Percentiles rank a stretch among this genome's conserved stretches.
phyloP scores from a whole-genome alignment of 2,329 filamentous ascomycete species.

The Stachybotrys chlorohalonatus region DNA sequence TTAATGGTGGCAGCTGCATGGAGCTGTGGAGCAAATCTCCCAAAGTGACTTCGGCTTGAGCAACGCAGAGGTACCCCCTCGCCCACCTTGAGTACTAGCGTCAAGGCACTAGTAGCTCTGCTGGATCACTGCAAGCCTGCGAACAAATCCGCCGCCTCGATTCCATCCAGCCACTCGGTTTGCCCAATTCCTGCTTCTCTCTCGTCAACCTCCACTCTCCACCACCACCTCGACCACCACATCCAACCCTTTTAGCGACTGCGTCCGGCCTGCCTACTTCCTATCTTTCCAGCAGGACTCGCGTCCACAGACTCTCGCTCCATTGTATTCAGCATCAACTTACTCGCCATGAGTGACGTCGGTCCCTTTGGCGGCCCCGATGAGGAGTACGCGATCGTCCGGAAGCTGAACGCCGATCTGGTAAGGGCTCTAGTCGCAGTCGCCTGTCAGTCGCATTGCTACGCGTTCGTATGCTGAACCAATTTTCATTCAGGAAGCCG shows the following conservation, averaged over 20 bases:
- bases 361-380: slow-evolving; percentile 62
- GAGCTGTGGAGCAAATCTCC: neutral
- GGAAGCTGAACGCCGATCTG: slow-evolving; percentile 67
- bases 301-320: neutral
- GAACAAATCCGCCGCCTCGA: neutral
- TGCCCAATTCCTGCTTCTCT: neutral
- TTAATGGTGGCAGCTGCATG: no score
- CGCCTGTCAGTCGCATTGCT: neutral
- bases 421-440: slow-evolving; percentile 33
- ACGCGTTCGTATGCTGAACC: slow-evolving; percentile 1
- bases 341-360: slow-evolving; percentile 56
- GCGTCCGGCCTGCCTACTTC: neutral
- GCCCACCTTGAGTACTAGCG: neutral
- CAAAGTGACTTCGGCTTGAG: neutral
- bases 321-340: neutral
- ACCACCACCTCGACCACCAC: neutral
- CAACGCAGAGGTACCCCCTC: neutral
- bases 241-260: neutral
- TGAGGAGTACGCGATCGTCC: slow-evolving; percentile 75
- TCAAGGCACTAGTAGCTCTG: neutral
- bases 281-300: no score
- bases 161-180: neutral
- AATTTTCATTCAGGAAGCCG: slow-evolving; percentile 38
- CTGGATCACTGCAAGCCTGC: neutral
- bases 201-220: neutral